Percentiles rank a stretch among this genome's conserved stretches.
These are phyloP conservation scores for Cystobasidium slooffiae DNA, from an alignment of 1,284 basidiomycete genomes.

Conservation along the genomic window DNA sequence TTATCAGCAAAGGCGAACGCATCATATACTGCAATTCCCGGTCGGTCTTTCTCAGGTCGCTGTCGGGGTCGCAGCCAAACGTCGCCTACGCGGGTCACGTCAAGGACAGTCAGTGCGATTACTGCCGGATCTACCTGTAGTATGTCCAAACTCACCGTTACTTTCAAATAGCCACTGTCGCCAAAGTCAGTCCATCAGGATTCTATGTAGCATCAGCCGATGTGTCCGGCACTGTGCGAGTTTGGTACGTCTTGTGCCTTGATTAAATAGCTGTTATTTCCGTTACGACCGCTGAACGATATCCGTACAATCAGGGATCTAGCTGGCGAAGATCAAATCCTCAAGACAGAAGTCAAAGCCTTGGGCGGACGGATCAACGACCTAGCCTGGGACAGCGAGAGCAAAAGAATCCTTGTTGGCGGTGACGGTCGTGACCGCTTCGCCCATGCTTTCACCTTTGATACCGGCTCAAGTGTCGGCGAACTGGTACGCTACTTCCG, in stretches of 20 bases:
- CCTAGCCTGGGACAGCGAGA: constrained; percentile 94
- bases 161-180: constrained; percentile 33
- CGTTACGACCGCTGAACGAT: not conserved
- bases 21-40: constrained; percentile 43
- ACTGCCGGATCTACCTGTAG: not conserved
- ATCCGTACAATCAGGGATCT: constrained; percentile 63
- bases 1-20: constrained; percentile 38
- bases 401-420: constrained; percentile 93
- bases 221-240: constrained; percentile 35
- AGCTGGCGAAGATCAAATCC: constrained; percentile 78
- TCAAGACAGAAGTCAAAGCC: constrained; percentile 84
- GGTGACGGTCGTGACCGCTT: constrained; percentile 81
- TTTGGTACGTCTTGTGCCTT: constrained; percentile 33
- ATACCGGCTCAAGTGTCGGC: constrained; percentile 81
- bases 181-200: constrained; percentile 78
- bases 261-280: constrained; percentile 72
- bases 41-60: constrained; percentile 39
- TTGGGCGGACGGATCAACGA: constrained; percentile 87
- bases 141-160: not conserved
- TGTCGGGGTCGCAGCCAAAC: constrained; percentile 27
- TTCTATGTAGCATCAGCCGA: constrained; percentile 88
- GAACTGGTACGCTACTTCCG: constrained; percentile 59
- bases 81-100: constrained; percentile 40
- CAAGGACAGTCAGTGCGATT: constrained; percentile 36
- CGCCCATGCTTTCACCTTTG: constrained; percentile 82